phyloP scores from a whole-genome alignment of 2,329 filamentous ascomycete species.

The Hymenoscyphus fructigenus region DNA sequence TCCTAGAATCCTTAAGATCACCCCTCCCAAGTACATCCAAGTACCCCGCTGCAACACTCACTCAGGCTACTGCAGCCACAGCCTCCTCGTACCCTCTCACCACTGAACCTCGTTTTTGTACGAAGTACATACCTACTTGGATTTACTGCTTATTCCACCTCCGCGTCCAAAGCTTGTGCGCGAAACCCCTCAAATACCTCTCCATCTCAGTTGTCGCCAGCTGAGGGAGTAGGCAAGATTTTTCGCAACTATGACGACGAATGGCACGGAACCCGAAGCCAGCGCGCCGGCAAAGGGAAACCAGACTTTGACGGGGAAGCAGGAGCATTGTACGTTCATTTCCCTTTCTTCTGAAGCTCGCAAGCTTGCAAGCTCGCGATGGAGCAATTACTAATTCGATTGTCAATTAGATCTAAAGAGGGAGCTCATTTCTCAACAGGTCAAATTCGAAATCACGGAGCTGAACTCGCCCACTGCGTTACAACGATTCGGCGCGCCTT shows the following conservation, averaged over 20 bases:
- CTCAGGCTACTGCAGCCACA: neutral
- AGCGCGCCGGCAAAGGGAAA: constrained; percentile 14
- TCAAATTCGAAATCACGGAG: constrained; percentile 85
- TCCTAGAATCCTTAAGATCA: neutral
- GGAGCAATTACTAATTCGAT: constrained; percentile 23
- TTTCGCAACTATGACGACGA: constrained; percentile 21
- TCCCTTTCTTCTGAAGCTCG: neutral
- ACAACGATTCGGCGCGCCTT: constrained; percentile 92
- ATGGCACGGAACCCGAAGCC: constrained; percentile 17
- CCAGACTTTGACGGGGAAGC: constrained; percentile 77
- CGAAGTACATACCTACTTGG: too few species aligned
- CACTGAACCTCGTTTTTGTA: too few species aligned
- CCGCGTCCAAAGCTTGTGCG: neutral
- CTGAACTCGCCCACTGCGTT: constrained; percentile 93
- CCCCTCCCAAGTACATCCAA: neutral
- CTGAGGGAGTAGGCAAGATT: neutral
- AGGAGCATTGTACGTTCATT: constrained; percentile 80
- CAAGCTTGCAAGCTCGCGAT: constrained; percentile 22
- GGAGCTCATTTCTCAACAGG: constrained; percentile 88
- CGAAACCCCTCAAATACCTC: neutral
- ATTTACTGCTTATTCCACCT: neutral
- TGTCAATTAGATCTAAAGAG: constrained; percentile 77
- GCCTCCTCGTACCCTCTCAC: neutral
- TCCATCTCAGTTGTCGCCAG: too few species aligned
- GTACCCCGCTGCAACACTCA: neutral